These are phyloP conservation scores for Neofusicoccum laricinum DNA, from an alignment of 2,329 filamentous ascomycete species.

Conservation along the genomic window DNA sequence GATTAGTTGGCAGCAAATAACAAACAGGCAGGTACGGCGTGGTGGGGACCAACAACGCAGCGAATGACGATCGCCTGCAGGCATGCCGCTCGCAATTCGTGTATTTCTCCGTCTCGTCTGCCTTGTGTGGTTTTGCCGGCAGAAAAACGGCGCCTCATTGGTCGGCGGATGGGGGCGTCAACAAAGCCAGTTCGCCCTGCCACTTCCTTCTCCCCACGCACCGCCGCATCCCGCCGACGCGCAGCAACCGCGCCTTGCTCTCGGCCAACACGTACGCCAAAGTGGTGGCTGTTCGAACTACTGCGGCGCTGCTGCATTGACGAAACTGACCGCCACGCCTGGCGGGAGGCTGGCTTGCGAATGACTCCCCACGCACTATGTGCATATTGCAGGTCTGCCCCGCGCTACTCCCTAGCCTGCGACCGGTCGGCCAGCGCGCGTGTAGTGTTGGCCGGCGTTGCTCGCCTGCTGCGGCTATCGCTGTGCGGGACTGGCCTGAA, in stretches of 20 bases:
- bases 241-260: neutral
- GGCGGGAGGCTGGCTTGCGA: neutral
- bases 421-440: neutral
- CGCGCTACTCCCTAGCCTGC: neutral
- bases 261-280: neutral
- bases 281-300: too few species aligned
- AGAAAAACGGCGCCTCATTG: constrained; percentile 1
- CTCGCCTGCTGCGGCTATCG: neutral
- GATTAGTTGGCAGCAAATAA: neutral
- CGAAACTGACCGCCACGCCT: neutral
- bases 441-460: neutral
- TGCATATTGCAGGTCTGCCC: neutral
- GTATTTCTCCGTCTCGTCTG: neutral
- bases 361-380: neutral
- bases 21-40: neutral
- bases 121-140: neutral
- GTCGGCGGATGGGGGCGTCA: neutral
- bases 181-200: neutral
- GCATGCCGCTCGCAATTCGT: neutral
- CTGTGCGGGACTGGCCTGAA: neutral
- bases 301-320: neutral
- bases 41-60: neutral
- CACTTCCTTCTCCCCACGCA: neutral
- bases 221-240: neutral
- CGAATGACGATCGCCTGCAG: neutral